Base-by-base conservation (phyloP, 768 basidiomycete genomes). In the Serendipita sp. region DNA sequence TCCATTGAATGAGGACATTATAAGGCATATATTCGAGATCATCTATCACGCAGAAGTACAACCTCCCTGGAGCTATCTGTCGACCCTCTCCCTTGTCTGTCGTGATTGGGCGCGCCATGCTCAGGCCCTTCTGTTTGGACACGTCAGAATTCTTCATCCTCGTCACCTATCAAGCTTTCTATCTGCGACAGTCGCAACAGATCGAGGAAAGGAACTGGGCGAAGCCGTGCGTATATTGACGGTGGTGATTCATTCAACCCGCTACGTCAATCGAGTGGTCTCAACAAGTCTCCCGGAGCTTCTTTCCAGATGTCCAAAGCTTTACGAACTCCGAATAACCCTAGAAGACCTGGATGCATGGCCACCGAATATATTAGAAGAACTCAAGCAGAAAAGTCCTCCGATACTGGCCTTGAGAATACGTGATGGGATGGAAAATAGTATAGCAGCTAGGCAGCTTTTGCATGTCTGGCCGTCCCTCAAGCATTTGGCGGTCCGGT, bases 381-480 rank as follows among this genome's bases (percentile, higher is more conserved):
- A 60, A 7, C 35, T 60, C 18, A 30, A 37, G 56, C 18, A 35
- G 28, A 15, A 8, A 35, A 60, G 56, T 37, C 56, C 56, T 8
- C 56, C 56, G 8, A 60, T 60, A 18, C 10, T 60, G 28, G 10
- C 56, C 16, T 28, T 60, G 7, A 10, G 56, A 16, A 30, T 60
- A 10, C 56, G 56, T 28, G 56, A 60, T 35, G 56, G 56, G 16
- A 60, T 60, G 34, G 16, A 24, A 30, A 35, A 7, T 3, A 28
- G 56, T 8, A 60, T 24, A 28, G 56, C 56, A 16, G 56, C 34
- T 24, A 24, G 56, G n/a, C 24, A 60, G 35, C 35, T 60, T 10
- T n/a, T 60, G n/a, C 56, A 60, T 28, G 56, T 60, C n/a, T 60
- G 56, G 56, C 56, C 56, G 24, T 28, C 56, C 35, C 56, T 60